Evolutionary conservation across 768 basidiomycete genomes (phyloP), one percentile per base, ranked within the genome.

Genomic region (Tylopilus vinaceipallidus): DNA sequence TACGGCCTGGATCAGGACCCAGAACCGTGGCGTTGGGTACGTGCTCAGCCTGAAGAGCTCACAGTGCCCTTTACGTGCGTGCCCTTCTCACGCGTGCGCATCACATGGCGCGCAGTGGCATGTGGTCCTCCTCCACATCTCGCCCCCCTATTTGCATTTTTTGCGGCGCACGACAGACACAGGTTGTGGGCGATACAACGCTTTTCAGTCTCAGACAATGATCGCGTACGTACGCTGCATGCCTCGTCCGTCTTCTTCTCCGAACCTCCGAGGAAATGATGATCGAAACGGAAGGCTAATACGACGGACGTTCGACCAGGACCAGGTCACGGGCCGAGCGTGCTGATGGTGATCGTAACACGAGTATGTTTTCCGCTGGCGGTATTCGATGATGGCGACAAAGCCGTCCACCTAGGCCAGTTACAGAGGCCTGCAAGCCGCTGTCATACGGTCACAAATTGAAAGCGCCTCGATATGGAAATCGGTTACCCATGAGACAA

Each of bases 261-360:
- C 58, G 61, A 30, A 50, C 27, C 8, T 62, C 61, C 61, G 61
- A 62, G 61, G 61, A 36, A 37, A 49, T 49, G 49, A 49, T 49
- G 49, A 39, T n/a, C 6, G 30, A 38, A 40, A 40, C 30, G 39
- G n/a, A n/a, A 35, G 17, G 27, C 22, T 16, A 11, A 10, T n/a
- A 12, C 6, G 22, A 9, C 27, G 52, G 41, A 13, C 4, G 34
- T 37, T 29, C 38, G 41, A 33, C 19, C 32, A 38, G 29, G 12
- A 49, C 50, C 45, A 49, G 32, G 47, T 52, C 12, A 12, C 35
- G 34, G 41, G 10, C 27, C 32, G 26, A 37, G 6, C 27, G 12
- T 32, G 16, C 12, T 40, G 30, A 27, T 12, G 26, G 39, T 23
- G 35, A 45, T 44, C 39, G 29, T 36, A 29, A 17, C 29, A 26